Evolutionary conservation across 495 filamentous ascomycete species (phyloP), one percentile per base, ranked within the genome.

Genomic region (Podospora pseudopauciseta): DNA sequence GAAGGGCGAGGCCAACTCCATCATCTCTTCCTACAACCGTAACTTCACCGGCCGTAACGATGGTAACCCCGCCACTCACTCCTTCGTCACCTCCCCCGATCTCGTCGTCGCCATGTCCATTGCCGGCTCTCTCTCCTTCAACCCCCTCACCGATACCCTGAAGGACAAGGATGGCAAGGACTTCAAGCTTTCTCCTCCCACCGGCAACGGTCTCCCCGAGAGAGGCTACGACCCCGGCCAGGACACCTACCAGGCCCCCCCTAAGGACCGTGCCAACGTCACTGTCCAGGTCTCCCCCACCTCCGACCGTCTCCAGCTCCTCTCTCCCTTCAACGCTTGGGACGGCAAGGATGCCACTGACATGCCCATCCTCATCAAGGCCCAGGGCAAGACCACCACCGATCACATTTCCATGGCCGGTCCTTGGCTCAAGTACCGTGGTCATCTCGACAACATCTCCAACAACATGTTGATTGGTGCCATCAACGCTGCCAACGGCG

Each of bases 391-490:
- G 90, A 98, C 96, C 70, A 99, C 95, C 67, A 99, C 95, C 71
- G 95, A 99, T 76, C 96, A 98, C 86, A 99, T 99, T 82, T 98
- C 96, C 68, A 98, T 94, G 92, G 95, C 95, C 76, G 95, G 95
- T 71, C 95, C 95, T 60, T 99, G 95, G 95, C 87, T 99, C 81
- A 99, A 99, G 87, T 99, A 99, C 88, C 93, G 96, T 87, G 95
- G 95, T 61, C 95, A 99, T 80, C 87, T 99, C 78, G 96, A 99
- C 87, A 99, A 99, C 87, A 98, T 99, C 86, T 98, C 96, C 76
- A 98, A 98, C 89, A 99, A 99, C 88, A 97, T 98, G 94, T 83
- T 99, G 80, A 98, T 99, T 75, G 96, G 96, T 84, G 95, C 95
- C 70, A 91, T 92, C 84, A 99, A 98, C 83, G 86, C 87, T 69